Base-by-base conservation (phyloP, 306 rosid species). In the Ormosia emarginata region DNA sequence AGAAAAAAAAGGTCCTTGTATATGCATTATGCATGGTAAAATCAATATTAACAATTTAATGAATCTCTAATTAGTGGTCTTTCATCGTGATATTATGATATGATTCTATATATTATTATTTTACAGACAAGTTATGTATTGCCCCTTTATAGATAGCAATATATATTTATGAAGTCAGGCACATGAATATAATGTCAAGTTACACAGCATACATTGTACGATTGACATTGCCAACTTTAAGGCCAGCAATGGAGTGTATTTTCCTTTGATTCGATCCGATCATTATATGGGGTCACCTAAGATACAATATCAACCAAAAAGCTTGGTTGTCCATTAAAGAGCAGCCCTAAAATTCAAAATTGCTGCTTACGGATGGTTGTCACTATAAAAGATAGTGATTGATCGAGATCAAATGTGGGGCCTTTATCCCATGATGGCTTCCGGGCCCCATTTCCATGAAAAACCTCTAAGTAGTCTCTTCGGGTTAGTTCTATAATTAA, bases 301-400 rank as follows among this genome's bases (percentile, higher is more conserved):
- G 80, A 85, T 81, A 46, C 49, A 65, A 49, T 74, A 75, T 84
- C 74, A 80, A 52, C 17, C 2, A 68, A 71, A 83, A 80, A 75
- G 78, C 29, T 36, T 36, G 17, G n/a, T 58, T 75, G 79, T 81
- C 77, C 82, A 37, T 77, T 57, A 77, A 82, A 81, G 66, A 32
- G 73, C 12, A 58, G 24, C 81, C 59, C 72, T 69, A 37, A 70
- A 79, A 79, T 86, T 79, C 64, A 86, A 86, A 79, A 59, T 82
- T 70, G 71, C 70, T 62, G 63, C 85, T 81, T 76, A 80, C 13
- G 78, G 85, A 86, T 57, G 68, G 39, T 74, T 75, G 87, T 41
- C 85, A 86, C 86, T 49, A 69, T 44, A 49, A 71, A 62, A 65
- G 84, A 67, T 64, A 68, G 75, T 43, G 86, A 79, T 74, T 74